Evolutionary conservation across 1,284 basidiomycete species (phyloP).

Genomic region (Ganoderma lucidum): DNA sequence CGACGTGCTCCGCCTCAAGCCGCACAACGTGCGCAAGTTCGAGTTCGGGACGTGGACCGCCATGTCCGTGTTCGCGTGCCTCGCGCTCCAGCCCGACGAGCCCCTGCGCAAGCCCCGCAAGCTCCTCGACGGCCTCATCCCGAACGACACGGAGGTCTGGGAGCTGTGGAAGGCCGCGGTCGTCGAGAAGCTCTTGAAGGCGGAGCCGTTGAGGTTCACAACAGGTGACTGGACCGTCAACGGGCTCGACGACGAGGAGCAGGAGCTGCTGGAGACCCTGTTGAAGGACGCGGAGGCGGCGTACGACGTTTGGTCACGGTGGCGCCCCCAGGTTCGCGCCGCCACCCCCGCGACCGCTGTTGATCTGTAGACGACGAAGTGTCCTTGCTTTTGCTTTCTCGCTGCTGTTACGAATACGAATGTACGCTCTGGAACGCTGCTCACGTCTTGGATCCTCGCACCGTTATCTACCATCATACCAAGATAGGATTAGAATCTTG

Average conservation of each 20-base stretch:
- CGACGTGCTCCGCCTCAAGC: conserved; percentile 12
- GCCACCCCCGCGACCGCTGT: conserved; percentile 3
- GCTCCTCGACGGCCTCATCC: conserved; percentile 28
- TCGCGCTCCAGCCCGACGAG: conserved; percentile 18
- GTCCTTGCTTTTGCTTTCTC: not conserved
- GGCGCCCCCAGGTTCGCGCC: not conserved
- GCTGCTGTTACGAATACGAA: conserved; percentile 5
- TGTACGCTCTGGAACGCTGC: conserved; percentile 1
- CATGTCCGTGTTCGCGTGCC: conserved; percentile 24
- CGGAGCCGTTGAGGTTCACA: conserved; percentile 11
- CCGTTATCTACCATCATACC: not conserved
- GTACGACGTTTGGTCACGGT: conserved; percentile 5
- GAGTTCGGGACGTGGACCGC: conserved; percentile 26
- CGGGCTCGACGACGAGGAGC: conserved; percentile 14
- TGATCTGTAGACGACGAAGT: not conserved
- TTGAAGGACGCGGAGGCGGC: conserved; percentile 25
- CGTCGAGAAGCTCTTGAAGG: not conserved
- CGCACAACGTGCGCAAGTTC: conserved; percentile 18
- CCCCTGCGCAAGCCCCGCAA: conserved; percentile 22
- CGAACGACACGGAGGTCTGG: conserved; percentile 31
- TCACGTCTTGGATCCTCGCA: not conserved
- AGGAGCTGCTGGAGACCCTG: conserved; percentile 19
- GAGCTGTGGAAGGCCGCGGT: conserved; percentile 12
- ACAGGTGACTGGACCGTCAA: conserved; percentile 17
- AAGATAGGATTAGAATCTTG: not conserved